These are phyloP conservation scores for Nitzschia sp. DNA, from an alignment of 108 stramenopile genomes.

Conservation along the genomic window DNA sequence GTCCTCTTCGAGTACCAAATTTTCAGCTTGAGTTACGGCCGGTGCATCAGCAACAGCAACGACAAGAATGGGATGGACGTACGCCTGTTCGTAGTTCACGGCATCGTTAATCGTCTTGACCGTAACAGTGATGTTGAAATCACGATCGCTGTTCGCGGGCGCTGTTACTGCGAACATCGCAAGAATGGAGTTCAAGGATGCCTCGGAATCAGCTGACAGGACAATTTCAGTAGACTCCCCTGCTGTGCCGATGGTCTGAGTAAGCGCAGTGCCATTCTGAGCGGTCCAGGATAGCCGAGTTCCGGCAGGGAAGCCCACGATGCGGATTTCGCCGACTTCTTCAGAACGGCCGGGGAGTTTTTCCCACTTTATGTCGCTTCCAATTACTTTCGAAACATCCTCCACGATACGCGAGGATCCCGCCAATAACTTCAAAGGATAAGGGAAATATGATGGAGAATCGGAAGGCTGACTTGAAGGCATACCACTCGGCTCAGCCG, in stretches of 20 bases:
- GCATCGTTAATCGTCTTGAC: slow-evolving; percentile 1
- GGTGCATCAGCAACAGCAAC: slow-evolving; percentile 8
- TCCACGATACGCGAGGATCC: slow-evolving; percentile 4
- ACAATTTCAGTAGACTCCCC: too few relatives aligned
- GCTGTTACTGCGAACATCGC: neutral
- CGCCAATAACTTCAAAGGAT: neutral
- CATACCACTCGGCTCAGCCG: too few relatives aligned
- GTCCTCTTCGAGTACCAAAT: neutral
- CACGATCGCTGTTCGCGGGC: neutral
- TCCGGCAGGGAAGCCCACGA: slow-evolving; percentile 7
- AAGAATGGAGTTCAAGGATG: slow-evolving; percentile 1
- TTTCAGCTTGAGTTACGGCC: neutral
- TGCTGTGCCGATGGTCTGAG: too few relatives aligned
- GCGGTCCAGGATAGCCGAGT: neutral
- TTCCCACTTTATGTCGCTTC: slow-evolving; percentile 8
- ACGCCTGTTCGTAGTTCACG: neutral
- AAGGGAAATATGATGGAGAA: slow-evolving; percentile 17
- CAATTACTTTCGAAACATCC: slow-evolving; percentile 16
- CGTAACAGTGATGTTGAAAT: slow-evolving; percentile 8
- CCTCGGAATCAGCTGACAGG: neutral
- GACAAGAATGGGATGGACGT: slow-evolving; percentile 2
- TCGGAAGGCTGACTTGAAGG: too few relatives aligned
- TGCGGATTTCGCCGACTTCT: neutral
- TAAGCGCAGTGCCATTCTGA: neutral
- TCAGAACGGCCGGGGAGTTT: neutral